phyloP scores from a whole-genome alignment of 768 basidiomycete species.

The Collybia sp. region DNA sequence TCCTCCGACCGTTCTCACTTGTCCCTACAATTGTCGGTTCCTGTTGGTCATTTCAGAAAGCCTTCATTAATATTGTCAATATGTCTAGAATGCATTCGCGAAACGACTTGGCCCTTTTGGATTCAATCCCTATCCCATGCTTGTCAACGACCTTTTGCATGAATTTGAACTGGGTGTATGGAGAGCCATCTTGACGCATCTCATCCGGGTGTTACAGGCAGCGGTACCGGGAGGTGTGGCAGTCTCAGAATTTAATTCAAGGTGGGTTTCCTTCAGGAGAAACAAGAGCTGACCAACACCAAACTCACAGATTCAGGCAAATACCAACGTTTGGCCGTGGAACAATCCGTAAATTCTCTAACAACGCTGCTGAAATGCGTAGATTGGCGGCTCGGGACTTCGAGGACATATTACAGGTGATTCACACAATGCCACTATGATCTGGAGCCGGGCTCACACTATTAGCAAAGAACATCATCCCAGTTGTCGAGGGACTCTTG shows the following conservation, averaged over 20 bases:
- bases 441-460: not conserved
- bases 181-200: slow-evolving; percentile 25
- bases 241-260: slow-evolving; percentile 12
- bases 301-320: not conserved
- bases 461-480: not conserved
- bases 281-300: too few species aligned
- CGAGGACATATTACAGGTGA: not conserved
- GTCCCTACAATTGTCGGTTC: slow-evolving; percentile 7
- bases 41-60: too few species aligned
- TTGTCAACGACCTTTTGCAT: slow-evolving; percentile 27
- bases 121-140: slow-evolving; percentile 18
- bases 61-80: too few species aligned
- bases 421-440: not conserved
- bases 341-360: not conserved
- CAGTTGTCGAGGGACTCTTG: slow-evolving; percentile 6
- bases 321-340: slow-evolving; percentile 1
- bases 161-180: slow-evolving; percentile 32
- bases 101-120: slow-evolving; percentile 5
- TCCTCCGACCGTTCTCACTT: slow-evolving; percentile 17
- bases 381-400: not conserved
- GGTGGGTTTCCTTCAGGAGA: slow-evolving; percentile 10
- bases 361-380: not conserved
- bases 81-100: slow-evolving; percentile 26
- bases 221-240: not conserved
- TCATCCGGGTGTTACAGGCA: slow-evolving; percentile 21